phyloP scores from a whole-genome alignment of 768 basidiomycete species.

The Lactifluus hygrophoroides region DNA sequence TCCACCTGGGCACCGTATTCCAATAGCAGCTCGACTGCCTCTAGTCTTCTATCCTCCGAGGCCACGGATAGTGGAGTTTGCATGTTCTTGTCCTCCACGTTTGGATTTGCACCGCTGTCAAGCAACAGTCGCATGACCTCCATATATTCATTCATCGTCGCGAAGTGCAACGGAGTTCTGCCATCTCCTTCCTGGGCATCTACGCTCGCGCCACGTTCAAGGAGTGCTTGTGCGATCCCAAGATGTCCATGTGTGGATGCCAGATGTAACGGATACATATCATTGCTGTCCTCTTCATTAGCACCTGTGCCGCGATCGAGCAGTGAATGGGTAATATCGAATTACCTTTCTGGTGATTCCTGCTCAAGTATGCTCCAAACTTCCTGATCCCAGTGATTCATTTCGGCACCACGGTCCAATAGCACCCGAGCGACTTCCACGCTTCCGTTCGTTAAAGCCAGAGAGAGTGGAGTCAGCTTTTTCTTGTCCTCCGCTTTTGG shows the following conservation, averaged over 20 bases:
- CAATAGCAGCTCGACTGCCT: no score
- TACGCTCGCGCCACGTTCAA: no score
- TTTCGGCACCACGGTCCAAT: not conserved
- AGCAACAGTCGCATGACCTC: no score
- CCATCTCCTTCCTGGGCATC: no score
- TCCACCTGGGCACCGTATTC: no score
- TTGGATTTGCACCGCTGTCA: no score
- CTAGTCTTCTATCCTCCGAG: no score
- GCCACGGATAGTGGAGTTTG: no score
- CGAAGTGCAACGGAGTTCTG: no score
- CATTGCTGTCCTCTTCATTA: not conserved
- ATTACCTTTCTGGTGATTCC: not conserved
- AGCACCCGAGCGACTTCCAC: not conserved
- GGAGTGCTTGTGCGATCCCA: no score
- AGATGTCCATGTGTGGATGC: fast-evolving
- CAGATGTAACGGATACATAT: not conserved
- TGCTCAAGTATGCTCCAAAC: not conserved
- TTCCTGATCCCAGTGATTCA: not conserved
- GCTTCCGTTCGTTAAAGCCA: not conserved
- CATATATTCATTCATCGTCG: no score
- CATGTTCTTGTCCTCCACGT: no score
- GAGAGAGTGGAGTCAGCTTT: not conserved
- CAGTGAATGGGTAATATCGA: not conserved
- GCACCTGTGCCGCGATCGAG: not conserved
- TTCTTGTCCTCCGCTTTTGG: not conserved